phyloP scores from a whole-genome alignment of 768 basidiomycete species.

The Rhodocollybia butyracea region DNA sequence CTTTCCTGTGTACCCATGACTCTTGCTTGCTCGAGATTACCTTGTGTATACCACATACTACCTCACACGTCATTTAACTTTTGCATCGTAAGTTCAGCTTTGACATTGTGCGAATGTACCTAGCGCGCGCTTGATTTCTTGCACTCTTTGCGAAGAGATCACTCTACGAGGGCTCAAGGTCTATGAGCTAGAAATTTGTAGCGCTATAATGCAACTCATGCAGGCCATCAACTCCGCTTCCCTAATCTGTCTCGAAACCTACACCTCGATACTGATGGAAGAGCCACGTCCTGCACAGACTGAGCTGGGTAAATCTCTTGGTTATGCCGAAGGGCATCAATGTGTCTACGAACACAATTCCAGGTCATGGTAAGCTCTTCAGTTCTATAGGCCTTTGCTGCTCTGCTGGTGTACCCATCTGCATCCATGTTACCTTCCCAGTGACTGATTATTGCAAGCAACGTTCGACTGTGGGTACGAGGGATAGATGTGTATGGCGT shows the following conservation, averaged over 20 bases:
- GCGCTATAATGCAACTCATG: constrained; percentile 58
- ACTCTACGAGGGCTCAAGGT: constrained; percentile 90
- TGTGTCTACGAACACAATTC: background rate
- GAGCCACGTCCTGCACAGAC: background rate
- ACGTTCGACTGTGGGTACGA: background rate
- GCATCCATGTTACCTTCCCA: background rate
- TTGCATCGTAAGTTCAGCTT: too few species aligned
- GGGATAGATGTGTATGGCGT: background rate
- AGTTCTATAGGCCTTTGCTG: background rate
- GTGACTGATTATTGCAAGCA: background rate
- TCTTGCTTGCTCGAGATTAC: too few species aligned
- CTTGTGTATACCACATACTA: too few species aligned
- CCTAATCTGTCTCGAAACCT: constrained; percentile 95
- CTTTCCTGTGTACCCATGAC: too few species aligned
- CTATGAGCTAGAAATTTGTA: too few species aligned
- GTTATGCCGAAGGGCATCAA: background rate
- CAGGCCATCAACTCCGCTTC: constrained; percentile 77
- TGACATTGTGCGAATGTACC: too few species aligned
- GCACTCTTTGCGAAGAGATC: constrained; percentile 88
- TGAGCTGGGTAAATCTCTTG: background rate
- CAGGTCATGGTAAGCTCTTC: background rate
- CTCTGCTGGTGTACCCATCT: background rate
- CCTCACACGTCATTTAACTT: too few species aligned
- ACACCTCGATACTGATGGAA: constrained; percentile 91
- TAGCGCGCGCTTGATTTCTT: too few species aligned